These are phyloP conservation scores for Debaryomyces psychrophilus DNA, from an alignment of 1,139 yeast species.

Conservation along the genomic window DNA sequence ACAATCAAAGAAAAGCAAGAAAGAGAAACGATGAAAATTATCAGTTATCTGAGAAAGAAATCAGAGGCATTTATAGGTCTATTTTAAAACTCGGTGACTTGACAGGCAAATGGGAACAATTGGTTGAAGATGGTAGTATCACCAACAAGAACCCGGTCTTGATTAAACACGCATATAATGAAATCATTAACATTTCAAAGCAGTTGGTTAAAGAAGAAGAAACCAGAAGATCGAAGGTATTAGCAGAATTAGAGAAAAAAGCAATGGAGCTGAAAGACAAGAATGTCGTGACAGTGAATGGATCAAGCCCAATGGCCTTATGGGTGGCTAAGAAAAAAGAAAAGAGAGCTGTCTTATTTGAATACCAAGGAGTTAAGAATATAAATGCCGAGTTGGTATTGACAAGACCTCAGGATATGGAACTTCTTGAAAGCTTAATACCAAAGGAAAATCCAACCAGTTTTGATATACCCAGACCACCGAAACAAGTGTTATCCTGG, in stretches of 20 bases:
- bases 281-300: slow-evolving; percentile 38
- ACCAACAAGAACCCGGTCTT: slow-evolving; percentile 86
- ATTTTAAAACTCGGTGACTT: slow-evolving; percentile 83
- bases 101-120: slow-evolving; percentile 78
- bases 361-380: slow-evolving; percentile 84
- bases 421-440: slow-evolving; percentile 58
- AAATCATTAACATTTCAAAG: slow-evolving; percentile 64
- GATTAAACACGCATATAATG: slow-evolving; percentile 75
- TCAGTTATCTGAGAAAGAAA: slow-evolving; percentile 79
- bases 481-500: slow-evolving; percentile 92
- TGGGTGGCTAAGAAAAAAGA: slow-evolving; percentile 69
- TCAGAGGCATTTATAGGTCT: slow-evolving; percentile 83
- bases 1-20: slow-evolving; percentile 28
- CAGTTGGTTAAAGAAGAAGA: slow-evolving; percentile 70
- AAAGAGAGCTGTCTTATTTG: slow-evolving; percentile 86
- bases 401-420: slow-evolving; percentile 82
- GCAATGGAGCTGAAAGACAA: slow-evolving; percentile 60
- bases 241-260: slow-evolving; percentile 62
- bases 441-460: slow-evolving; percentile 59
- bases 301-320: slow-evolving; percentile 46
- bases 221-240: slow-evolving; percentile 54
- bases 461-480: slow-evolving; percentile 60
- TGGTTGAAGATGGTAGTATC: slow-evolving; percentile 87
- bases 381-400: slow-evolving; percentile 88
- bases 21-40: slow-evolving; percentile 50